phyloP scores from a whole-genome alignment of 1,139 yeast genomes.

The Yamadazyma songkhlaensis region DNA sequence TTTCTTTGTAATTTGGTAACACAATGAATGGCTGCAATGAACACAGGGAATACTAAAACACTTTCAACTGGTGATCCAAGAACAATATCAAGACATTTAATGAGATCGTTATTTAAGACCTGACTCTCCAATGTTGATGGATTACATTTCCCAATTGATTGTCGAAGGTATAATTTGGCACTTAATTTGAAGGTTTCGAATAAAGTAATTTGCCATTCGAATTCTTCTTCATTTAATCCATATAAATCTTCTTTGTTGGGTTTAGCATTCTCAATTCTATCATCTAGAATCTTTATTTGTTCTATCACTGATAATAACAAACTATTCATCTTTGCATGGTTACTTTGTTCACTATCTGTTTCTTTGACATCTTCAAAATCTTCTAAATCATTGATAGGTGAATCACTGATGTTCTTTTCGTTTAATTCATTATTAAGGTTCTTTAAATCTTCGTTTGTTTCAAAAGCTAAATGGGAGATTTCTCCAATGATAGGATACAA shows the following conservation, averaged over 20 bases:
- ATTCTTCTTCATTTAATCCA: conserved; percentile 48
- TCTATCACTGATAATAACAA: conserved; percentile 24
- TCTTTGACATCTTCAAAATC: conserved; percentile 3
- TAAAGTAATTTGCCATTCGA: conserved; percentile 64
- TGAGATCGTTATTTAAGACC: conserved; percentile 51
- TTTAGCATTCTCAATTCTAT: conserved; percentile 45
- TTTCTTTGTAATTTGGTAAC: conserved; percentile 48
- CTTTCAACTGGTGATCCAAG: conserved; percentile 70
- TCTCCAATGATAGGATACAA: conserved; percentile 66
- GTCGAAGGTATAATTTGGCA: conserved; percentile 65
- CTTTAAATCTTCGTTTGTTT: conserved; percentile 34
- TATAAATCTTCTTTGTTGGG: conserved; percentile 55
- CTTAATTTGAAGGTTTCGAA: conserved; percentile 74
- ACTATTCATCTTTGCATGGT: conserved; percentile 8
- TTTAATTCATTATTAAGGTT: conserved; percentile 12
- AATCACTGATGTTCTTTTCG: conserved; percentile 10
- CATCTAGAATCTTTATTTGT: conserved; percentile 48
- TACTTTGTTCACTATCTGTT: conserved; percentile 22
- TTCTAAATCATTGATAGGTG: conserved; percentile 8
- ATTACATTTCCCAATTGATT: conserved; percentile 57
- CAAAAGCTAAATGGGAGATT: conserved; percentile 59
- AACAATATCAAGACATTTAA: conserved; percentile 58
- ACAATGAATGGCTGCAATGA: conserved; percentile 73
- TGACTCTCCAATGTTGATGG: conserved; percentile 68
- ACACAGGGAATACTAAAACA: conserved; percentile 70